These are phyloP conservation scores for Aurantiochytrium sp. DNA, from an alignment of 108 stramenopile species.

Conservation along the genomic window DNA sequence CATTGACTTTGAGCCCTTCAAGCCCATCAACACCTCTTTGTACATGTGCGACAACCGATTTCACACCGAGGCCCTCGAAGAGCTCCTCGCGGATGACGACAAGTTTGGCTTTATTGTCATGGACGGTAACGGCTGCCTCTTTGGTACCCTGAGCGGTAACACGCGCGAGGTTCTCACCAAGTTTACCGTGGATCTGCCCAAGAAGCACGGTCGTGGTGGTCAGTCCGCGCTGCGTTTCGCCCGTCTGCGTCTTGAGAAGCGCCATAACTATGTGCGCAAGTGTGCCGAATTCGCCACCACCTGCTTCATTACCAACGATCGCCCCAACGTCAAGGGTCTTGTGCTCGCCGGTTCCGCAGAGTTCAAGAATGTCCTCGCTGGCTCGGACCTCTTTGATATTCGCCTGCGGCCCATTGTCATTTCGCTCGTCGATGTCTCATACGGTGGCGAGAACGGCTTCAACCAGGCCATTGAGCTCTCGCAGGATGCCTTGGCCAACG, in stretches of 20 bases:
- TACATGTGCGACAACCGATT: slow-evolving; percentile 99
- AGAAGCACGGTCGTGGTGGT: slow-evolving; percentile 95
- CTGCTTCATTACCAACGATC: slow-evolving; percentile 89
- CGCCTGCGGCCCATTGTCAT: slow-evolving; percentile 83
- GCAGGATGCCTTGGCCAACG: slow-evolving; percentile 84
- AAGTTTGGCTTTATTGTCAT: slow-evolving; percentile 95
- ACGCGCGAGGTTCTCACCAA: slow-evolving; percentile 89
- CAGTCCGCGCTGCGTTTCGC: slow-evolving; percentile 99
- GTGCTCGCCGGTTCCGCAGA: slow-evolving; percentile 95
- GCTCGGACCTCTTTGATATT: slow-evolving; percentile 87
- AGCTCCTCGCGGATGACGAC: slow-evolving; percentile 95
- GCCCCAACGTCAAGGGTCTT: slow-evolving; percentile 88
- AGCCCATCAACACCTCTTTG: slow-evolving; percentile 96
- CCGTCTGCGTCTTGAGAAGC: slow-evolving; percentile 93
- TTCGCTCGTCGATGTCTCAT: slow-evolving; percentile 93
- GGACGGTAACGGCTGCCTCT: slow-evolving; percentile 97
- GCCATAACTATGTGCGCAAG: slow-evolving; percentile 98
- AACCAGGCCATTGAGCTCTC: slow-evolving; percentile 96
- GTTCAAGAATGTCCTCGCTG: slow-evolving; percentile 90
- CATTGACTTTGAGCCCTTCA: slow-evolving; percentile 96
- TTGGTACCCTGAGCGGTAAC: slow-evolving; percentile 86
- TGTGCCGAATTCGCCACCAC: slow-evolving; percentile 92
- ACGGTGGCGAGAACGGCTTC: slow-evolving; percentile 96
- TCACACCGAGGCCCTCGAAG: slow-evolving; percentile 92
- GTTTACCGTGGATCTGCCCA: slow-evolving; percentile 95